A percentile compares a stretch with the other conserved stretches of the same genome.
Conservation (phyloP, 371 early-diverging fungal genomes). For the Coemansia sp. region DNA sequence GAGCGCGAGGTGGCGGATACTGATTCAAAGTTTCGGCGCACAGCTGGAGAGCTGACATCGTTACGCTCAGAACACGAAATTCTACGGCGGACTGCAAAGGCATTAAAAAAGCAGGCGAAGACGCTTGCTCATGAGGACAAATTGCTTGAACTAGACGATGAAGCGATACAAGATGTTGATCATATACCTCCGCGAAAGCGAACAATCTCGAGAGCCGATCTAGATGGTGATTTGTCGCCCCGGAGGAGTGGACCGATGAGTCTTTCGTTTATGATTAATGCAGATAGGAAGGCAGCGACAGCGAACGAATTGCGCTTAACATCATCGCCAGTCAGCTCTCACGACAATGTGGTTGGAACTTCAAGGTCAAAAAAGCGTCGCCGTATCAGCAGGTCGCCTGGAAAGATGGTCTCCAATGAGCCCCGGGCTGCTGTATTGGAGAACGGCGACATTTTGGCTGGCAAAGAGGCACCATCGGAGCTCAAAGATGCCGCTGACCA, state of each 20-base stretch:
- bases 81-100: conserved; percentile 12
- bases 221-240: background rate
- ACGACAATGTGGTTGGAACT: background rate
- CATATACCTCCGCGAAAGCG: conserved; percentile 29
- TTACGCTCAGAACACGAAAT: conserved; percentile 28
- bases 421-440: background rate
- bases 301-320: background rate
- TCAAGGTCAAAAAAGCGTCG: conserved; percentile 9
- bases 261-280: conserved; percentile 38
- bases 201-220: conserved; percentile 9
- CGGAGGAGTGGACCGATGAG: conserved; percentile 33
- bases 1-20: conserved; percentile 40
- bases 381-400: background rate
- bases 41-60: conserved; percentile 19
- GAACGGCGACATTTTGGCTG: background rate
- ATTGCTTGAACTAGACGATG: background rate
- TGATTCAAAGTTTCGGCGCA: conserved; percentile 26
- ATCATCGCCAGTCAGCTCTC: background rate
- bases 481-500: conserved; percentile 32
- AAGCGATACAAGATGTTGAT: background rate
- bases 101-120: background rate
- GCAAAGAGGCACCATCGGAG: background rate
- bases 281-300: conserved; percentile 4
- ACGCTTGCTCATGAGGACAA: background rate
- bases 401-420: background rate